Conservation (phyloP, 2,329 filamentous ascomycete genomes). For the Fusarium buharicum region DNA sequence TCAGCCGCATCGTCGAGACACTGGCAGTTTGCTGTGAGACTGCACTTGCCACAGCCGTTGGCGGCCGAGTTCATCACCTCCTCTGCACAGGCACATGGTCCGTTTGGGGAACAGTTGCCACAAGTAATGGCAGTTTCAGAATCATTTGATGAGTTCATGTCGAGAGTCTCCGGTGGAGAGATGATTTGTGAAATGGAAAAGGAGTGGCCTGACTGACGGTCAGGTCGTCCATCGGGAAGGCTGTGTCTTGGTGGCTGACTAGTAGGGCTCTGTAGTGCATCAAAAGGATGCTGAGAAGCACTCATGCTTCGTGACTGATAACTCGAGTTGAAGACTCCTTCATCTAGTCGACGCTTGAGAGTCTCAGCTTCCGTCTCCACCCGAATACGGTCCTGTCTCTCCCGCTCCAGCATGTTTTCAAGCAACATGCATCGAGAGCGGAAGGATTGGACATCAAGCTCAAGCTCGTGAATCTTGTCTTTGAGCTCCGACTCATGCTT, state of each 20-base stretch:
- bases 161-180: conserved; percentile 60
- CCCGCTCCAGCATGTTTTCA: conserved; percentile 71
- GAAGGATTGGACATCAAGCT: conserved; percentile 74
- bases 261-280: conserved; percentile 45
- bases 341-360: conserved; percentile 47
- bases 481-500: conserved; percentile 67
- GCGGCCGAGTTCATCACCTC: conserved; percentile 64
- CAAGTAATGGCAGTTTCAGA: conserved; percentile 58
- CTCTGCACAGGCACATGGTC: conserved; percentile 68
- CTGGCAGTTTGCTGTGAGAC: conserved; percentile 69
- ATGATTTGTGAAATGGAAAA: conserved; percentile 69
- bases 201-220: conserved; percentile 51
- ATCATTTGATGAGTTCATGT: conserved; percentile 46
- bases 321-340: conserved; percentile 43
- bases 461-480: conserved; percentile 68
- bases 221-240: conserved; percentile 43
- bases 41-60: conserved; percentile 74
- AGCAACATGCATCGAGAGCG: conserved; percentile 69
- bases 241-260: conserved; percentile 45
- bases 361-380: conserved; percentile 55
- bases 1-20: conserved; percentile 71
- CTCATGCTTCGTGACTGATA: conserved; percentile 46
- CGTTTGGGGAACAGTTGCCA: conserved; percentile 64
- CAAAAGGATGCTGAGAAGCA: conserved; percentile 43
- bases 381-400: conserved; percentile 61